Conservation (phyloP, 768 basidiomycete species). For the Imleria badia region DNA sequence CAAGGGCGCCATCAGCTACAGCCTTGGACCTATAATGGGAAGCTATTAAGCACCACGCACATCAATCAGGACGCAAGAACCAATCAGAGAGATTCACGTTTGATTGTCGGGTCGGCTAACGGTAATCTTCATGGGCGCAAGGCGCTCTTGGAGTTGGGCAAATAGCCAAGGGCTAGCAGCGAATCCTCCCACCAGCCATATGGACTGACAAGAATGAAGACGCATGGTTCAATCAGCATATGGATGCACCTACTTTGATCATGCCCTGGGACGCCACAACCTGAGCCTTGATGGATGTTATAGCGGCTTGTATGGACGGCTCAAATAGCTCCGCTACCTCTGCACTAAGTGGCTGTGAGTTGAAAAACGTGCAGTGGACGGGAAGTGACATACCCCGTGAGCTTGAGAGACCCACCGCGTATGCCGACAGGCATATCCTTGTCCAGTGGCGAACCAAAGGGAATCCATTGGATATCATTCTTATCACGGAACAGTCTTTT, state of each 20-base stretch:
- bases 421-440: constrained; percentile 72
- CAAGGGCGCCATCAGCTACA: constrained; percentile 80
- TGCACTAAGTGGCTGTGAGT: constrained; percentile 21
- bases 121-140: constrained; percentile 52
- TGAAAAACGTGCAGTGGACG: constrained; percentile 7
- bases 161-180: constrained; percentile 84
- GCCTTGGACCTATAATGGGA: constrained; percentile 66
- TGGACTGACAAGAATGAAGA: constrained; percentile 47
- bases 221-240: background rate
- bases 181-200: constrained; percentile 82
- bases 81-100: constrained; percentile 48
- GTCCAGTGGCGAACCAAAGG: constrained; percentile 76
- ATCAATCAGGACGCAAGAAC: background rate
- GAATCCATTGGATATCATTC: constrained; percentile 67
- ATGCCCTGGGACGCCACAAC: constrained; percentile 66
- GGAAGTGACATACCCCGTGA: constrained; percentile 55
- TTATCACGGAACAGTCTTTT: constrained; percentile 74
- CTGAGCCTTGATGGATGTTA: constrained; percentile 66
- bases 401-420: constrained; percentile 66
- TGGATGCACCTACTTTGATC: constrained; percentile 49
- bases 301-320: constrained; percentile 73
- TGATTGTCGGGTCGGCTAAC: constrained; percentile 79
- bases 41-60: constrained; percentile 2
- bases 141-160: constrained; percentile 67
- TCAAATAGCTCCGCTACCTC: constrained; percentile 75